These are phyloP conservation scores for Phytophthora macrochlamydospora DNA, from an alignment of 352 stramenopile species.

Conservation along the genomic window DNA sequence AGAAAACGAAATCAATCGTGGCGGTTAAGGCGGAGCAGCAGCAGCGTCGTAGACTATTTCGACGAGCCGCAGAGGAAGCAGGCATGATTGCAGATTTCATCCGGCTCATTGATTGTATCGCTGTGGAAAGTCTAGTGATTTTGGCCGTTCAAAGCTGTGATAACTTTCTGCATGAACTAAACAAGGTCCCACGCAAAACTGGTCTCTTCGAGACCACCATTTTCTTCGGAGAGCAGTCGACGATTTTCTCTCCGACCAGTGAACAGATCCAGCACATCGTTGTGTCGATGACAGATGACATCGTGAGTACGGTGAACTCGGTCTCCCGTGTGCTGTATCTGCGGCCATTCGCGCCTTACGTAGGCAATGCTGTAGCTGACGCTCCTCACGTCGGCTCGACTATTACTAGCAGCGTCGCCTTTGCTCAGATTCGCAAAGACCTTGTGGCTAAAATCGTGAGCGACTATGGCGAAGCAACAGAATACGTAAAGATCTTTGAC, in stretches of 20 bases:
- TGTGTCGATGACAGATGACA: conserved; percentile 87
- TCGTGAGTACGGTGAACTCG: conserved; percentile 89
- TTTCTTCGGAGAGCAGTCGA: conserved; percentile 83
- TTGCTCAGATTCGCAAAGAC: conserved; percentile 73
- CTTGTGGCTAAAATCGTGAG: conserved; percentile 86
- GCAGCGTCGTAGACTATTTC: conserved; percentile 81
- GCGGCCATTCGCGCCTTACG: conserved; percentile 82
- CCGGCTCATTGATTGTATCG: conserved; percentile 93
- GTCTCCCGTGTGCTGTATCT: conserved; percentile 91
- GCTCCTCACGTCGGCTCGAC: conserved; percentile 80
- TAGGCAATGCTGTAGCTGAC: conserved; percentile 69
- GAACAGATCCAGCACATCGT: conserved; percentile 91
- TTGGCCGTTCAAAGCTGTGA: conserved; percentile 84
- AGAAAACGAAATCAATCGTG: conserved; percentile 94
- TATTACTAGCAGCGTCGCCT: conserved; percentile 73
- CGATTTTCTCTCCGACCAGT: conserved; percentile 86
- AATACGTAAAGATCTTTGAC: conserved; percentile 94
- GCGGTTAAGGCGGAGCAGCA: conserved; percentile 91
- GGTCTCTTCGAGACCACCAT: conserved; percentile 95
- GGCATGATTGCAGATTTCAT: conserved; percentile 94
- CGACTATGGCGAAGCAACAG: conserved; percentile 87
- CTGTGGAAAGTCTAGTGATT: conserved; percentile 90
- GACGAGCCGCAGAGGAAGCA: conserved; percentile 86
- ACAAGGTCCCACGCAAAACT: conserved; percentile 86
- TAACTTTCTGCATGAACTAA: conserved; percentile 89